A percentile compares a stretch with the other conserved stretches of the same genome.
Conservation (phyloP, 345 rosid species). For the Euphorbia tirucalli region DNA sequence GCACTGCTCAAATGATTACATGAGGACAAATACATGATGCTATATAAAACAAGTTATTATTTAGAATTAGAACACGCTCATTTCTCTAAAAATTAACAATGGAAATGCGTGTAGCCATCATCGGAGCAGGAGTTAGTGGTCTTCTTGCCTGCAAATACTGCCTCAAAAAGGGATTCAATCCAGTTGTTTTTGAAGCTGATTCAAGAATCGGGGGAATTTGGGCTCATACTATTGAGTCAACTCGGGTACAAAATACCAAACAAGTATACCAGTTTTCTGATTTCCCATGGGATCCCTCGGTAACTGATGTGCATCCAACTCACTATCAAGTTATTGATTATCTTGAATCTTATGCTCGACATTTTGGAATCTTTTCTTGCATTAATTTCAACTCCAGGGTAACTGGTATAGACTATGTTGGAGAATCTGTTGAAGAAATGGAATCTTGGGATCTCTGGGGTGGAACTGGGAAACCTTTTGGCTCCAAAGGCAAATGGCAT, state of each 20-base stretch:
- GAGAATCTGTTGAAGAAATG: slow-evolving; percentile 32
- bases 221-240: slow-evolving; percentile 25
- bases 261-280: slow-evolving; percentile 30
- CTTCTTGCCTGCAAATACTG: slow-evolving; percentile 39
- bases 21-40: too few species aligned
- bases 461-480: slow-evolving; percentile 23
- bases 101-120: slow-evolving; percentile 35
- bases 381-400: slow-evolving; percentile 38
- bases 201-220: slow-evolving; percentile 35
- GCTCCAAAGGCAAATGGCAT: slow-evolving; percentile 26
- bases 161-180: slow-evolving; percentile 31
- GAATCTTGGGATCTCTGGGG: slow-evolving; percentile 39
- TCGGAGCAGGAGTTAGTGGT: slow-evolving; percentile 45
- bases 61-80: too few species aligned
- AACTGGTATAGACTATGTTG: slow-evolving; percentile 28
- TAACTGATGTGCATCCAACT: slow-evolving; percentile 21
- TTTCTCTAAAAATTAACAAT: too few species aligned
- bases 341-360: slow-evolving; percentile 25
- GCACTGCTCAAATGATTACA: too few species aligned
- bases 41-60: too few species aligned
- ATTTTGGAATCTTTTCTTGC: slow-evolving; percentile 25
- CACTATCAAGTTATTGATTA: slow-evolving; percentile 28
- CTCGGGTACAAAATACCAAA: slow-evolving; percentile 32
- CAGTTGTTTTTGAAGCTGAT: slow-evolving; percentile 34
- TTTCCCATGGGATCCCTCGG: slow-evolving; percentile 42